Percentiles rank a stretch among this genome's conserved stretches.
Conservation (phyloP, 352 stramenopile species). For the Phytophthora lateralis region DNA sequence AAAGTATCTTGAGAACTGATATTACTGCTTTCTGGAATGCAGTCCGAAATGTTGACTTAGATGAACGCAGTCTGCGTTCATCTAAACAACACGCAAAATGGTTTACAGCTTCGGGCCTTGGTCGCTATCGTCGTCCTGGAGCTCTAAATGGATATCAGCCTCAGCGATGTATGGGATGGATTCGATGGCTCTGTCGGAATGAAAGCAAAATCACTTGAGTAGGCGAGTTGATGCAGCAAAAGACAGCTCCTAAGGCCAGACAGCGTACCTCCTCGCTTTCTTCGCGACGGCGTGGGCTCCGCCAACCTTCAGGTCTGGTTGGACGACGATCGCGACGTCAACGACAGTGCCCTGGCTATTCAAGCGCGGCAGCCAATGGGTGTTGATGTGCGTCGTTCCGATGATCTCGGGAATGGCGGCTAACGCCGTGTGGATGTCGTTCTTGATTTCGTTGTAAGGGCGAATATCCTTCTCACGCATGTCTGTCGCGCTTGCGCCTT, state of each 20-base stretch:
- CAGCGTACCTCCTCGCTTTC: conserved; percentile 63
- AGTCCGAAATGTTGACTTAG: not conserved
- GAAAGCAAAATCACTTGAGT: conserved; percentile 4
- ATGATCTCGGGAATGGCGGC: conserved; percentile 71
- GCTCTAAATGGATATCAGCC: conserved; percentile 85
- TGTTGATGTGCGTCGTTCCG: conserved; percentile 82
- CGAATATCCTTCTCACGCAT: conserved; percentile 63
- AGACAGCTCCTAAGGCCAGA: not conserved
- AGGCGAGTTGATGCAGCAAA: not conserved
- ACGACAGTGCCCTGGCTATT: conserved; percentile 70
- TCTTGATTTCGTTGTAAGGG: conserved; percentile 78
- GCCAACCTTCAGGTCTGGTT: conserved; percentile 76
- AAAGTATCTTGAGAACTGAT: not conserved
- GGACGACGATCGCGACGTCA: conserved; percentile 80
- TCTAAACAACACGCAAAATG: conserved; percentile 4
- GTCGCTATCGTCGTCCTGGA: conserved; percentile 63
- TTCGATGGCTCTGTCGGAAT: conserved; percentile 67
- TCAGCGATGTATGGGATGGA: conserved; percentile 77
- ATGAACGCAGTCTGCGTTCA: no score
- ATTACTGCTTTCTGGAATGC: not conserved
- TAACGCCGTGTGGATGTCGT: conserved; percentile 67
- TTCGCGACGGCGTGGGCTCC: conserved; percentile 78
- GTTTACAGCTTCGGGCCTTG: not conserved
- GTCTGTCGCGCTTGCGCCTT: conserved; percentile 33
- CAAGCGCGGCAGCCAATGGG: conserved; percentile 73